A percentile compares a stretch with the other conserved stretches of the same genome.
phyloP scores from a whole-genome alignment of 192 early-diverging fungal genomes.

The Podila epigama region DNA sequence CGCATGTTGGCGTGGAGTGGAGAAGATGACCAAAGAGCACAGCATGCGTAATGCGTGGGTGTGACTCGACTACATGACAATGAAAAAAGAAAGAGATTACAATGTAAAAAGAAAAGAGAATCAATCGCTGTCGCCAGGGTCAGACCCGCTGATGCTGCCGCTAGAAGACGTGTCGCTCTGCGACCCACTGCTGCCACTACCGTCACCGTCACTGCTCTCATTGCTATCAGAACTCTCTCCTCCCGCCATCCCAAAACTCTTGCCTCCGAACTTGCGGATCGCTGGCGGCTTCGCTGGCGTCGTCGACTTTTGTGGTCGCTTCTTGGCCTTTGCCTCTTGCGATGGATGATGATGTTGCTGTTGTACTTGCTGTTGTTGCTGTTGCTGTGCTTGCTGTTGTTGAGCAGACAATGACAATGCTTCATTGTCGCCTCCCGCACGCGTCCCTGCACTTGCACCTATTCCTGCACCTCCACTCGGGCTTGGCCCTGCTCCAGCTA shows the following conservation, averaged over 20 bases:
- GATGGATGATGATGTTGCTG: not conserved
- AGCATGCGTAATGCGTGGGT: not conserved
- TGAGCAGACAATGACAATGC: no score
- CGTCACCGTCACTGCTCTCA: conserved; percentile 38
- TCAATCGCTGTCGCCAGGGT: conserved; percentile 25
- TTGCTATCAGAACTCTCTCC: conserved; percentile 39
- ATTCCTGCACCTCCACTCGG: not conserved
- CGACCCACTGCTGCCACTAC: conserved; percentile 28
- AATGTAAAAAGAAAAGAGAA: not conserved
- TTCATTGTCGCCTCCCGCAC: no score
- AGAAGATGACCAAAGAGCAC: not conserved
- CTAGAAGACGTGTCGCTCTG: conserved; percentile 32
- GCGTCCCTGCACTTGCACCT: not conserved
- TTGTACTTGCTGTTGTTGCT: conserved; percentile 19
- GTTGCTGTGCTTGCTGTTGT: conserved; percentile 8
- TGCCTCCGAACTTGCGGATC: conserved; percentile 45
- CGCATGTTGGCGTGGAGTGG: not conserved
- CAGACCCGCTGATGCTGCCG: conserved; percentile 34
- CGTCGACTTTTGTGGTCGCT: conserved; percentile 27
- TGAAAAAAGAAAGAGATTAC: not conserved
- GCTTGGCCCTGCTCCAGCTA: conserved; percentile 21
- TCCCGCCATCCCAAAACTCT: conserved; percentile 34
- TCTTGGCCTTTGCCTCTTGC: conserved; percentile 26
- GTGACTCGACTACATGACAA: not conserved
- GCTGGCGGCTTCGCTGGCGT: conserved; percentile 30